Base-by-base conservation (phyloP, 345 rosid genomes). In the Trapa bicornis region DNA sequence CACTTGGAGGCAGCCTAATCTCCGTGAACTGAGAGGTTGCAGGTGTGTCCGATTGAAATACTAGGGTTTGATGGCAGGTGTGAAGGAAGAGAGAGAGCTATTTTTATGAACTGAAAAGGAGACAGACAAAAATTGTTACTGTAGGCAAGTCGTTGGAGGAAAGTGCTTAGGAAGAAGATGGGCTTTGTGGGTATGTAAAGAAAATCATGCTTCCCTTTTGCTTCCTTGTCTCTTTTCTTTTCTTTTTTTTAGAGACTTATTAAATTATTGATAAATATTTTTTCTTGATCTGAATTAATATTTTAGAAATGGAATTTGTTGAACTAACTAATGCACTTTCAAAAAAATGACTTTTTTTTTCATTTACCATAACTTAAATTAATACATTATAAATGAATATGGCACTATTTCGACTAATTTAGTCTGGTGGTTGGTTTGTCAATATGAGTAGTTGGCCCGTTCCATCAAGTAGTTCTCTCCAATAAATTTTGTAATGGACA, bases 161-260 rank as follows among this genome's bases (percentile, higher is more conserved):
- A 4, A n/a, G 47, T 17, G 50, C n/a, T 2, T 8, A 22, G 52
- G 42, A 41, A 42, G 33, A 0, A 29, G 72, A 82, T 82, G 84
- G 83, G 78, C 79, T 74, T 82, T 80, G 86, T 85, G 75, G 82
- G 82, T 78, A n/a, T 13, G 29, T 68, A 77, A 80, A 74, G 79
- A 11, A 56, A 83, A 80, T 76, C 75, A 70, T 69, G 68, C 74
- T 15, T 70, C 68, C 45, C 38, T 64, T 53, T 6, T 45, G 48
- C 48, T 45, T 5, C 29, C 29, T 22, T 22, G 29, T 7, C 48
- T 6, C 13, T 45, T 6, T 45, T 6, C 47, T 45, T 45, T 8
- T 41, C 43, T 41, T 8, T 41, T 8, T 41, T 8, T 41, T 3
- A 41, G 6, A 41, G 7, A 41, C 7, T 41, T 1, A 41, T 41